phyloP scores from a whole-genome alignment of 2,329 filamentous ascomycete genomes.

The Diaporthe citriasiana region DNA sequence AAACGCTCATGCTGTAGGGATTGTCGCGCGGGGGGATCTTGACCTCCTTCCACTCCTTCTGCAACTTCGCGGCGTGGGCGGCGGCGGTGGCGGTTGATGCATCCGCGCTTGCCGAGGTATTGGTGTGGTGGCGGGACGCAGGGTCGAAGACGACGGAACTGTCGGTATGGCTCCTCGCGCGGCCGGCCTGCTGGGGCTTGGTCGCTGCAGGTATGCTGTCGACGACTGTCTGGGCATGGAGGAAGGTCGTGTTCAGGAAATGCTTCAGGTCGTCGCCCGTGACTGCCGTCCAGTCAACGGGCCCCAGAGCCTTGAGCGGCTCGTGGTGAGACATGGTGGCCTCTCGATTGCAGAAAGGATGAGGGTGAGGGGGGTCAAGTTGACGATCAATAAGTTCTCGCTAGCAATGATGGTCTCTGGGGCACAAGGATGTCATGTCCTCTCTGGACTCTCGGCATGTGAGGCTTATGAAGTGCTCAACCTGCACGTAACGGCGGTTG shows the following conservation, averaged over 20 bases:
- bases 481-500: background rate
- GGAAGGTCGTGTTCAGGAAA: slow-evolving; percentile 73
- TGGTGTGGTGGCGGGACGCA: slow-evolving; percentile 57
- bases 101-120: slow-evolving; percentile 37
- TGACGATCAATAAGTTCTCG: background rate
- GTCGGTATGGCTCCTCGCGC: slow-evolving; percentile 64
- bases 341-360: background rate
- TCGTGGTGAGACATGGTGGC: slow-evolving; percentile 70
- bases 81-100: slow-evolving; percentile 56
- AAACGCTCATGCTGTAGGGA: slow-evolving; percentile 81
- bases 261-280: slow-evolving; percentile 61
- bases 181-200: slow-evolving; percentile 66
- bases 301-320: slow-evolving; percentile 69
- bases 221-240: slow-evolving; percentile 77
- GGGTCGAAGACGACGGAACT: slow-evolving; percentile 66
- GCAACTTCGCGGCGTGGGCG: slow-evolving; percentile 64
- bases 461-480: background rate
- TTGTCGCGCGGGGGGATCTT: slow-evolving; percentile 81
- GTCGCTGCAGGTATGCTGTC: slow-evolving; percentile 78
- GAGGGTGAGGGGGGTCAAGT: background rate
- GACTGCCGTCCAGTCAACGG: slow-evolving; percentile 66
- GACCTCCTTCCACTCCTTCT: slow-evolving; percentile 89
- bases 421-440: background rate
- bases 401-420: background rate
- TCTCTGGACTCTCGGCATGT: background rate